A percentile compares a stretch with the other conserved stretches of the same genome.
phyloP scores from a whole-genome alignment of 2,329 filamentous ascomycete genomes.

The Zasmidium angulare region DNA sequence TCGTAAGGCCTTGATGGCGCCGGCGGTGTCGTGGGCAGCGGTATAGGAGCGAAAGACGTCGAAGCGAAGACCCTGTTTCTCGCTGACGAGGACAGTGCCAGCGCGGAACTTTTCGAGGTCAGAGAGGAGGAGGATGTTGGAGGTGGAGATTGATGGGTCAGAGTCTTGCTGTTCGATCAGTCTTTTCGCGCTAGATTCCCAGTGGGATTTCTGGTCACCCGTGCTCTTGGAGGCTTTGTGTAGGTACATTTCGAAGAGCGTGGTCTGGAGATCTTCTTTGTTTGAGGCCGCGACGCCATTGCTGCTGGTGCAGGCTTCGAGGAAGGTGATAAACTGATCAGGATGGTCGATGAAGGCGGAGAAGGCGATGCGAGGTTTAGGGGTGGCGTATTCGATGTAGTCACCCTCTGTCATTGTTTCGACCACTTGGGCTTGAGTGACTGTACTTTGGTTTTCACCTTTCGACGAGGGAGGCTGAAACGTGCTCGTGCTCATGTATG shows the following conservation, averaged over 20 bases:
- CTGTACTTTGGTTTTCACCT: conserved; percentile 44
- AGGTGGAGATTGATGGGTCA: conserved; percentile 83
- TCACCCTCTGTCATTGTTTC: conserved; percentile 54
- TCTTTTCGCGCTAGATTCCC: conserved; percentile 87
- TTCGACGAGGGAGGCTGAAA: conserved; percentile 54
- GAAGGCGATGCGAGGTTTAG: conserved; percentile 84
- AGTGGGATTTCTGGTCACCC: conserved; percentile 69
- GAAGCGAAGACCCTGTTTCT: conserved; percentile 85
- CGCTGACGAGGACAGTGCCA: conserved; percentile 87
- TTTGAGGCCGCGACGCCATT: conserved; percentile 70
- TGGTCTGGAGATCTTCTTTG: conserved; percentile 85
- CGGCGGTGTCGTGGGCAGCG: conserved; percentile 83
- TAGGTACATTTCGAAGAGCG: conserved; percentile 96
- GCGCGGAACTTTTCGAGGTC: conserved; percentile 87
- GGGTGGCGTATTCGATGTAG: conserved; percentile 67
- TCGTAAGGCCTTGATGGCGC: conserved; percentile 82
- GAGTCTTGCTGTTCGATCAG: conserved; percentile 79
- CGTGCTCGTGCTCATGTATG: conserved; percentile 72
- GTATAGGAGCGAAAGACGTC: conserved; percentile 98
- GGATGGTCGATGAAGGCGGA: conserved; percentile 95
- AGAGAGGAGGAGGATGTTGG: conserved; percentile 88
- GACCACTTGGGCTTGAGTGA: conserved; percentile 55
- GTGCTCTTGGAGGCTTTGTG: conserved; percentile 79
- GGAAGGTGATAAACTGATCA: conserved; percentile 84
- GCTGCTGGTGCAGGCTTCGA: conserved; percentile 81